Percentiles rank a stretch among this genome's conserved stretches.
Conservation (phyloP, 176 grass and related monocot species). For the Metroxylon sagu region DNA sequence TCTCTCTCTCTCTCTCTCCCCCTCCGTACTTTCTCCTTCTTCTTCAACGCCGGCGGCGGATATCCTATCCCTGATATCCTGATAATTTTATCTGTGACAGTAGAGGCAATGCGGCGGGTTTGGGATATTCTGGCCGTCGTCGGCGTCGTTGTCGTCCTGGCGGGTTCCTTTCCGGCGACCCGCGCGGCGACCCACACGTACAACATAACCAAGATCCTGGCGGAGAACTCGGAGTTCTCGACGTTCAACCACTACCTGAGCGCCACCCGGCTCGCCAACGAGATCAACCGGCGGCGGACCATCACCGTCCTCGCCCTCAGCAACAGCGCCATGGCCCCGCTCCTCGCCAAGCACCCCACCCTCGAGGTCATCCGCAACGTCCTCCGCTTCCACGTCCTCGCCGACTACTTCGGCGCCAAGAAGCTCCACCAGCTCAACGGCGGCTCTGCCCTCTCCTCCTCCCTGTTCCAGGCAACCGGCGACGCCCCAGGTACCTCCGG, state of each 20-base stretch:
- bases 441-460: constrained; percentile 50
- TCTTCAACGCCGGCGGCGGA: too few relatives aligned
- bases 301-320: constrained; percentile 76
- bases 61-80: too few relatives aligned
- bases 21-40: too few relatives aligned
- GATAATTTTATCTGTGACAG: too few relatives aligned
- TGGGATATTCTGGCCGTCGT: constrained; percentile 1
- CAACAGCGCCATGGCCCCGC: constrained; percentile 56
- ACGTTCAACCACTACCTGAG: constrained; percentile 80
- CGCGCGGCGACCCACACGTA: constrained; percentile 25
- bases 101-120: too few relatives aligned
- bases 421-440: constrained; percentile 84
- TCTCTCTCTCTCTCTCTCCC: too few relatives aligned
- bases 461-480: constrained; percentile 73
- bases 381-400: constrained; percentile 73
- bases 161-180: not conserved
- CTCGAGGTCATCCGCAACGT: constrained; percentile 71
- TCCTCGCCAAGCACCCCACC: constrained; percentile 36
- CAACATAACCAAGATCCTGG: constrained; percentile 94
- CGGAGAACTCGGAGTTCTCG: constrained; percentile 61
- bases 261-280: constrained; percentile 49
- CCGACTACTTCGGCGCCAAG: constrained; percentile 90
- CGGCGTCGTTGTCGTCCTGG: constrained; percentile 6
- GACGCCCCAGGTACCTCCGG: constrained; percentile 39
- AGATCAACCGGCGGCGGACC: constrained; percentile 84